These are phyloP conservation scores for Aspergillus sclerotioniger DNA, from an alignment of 495 filamentous ascomycete genomes.

Conservation along the genomic window DNA sequence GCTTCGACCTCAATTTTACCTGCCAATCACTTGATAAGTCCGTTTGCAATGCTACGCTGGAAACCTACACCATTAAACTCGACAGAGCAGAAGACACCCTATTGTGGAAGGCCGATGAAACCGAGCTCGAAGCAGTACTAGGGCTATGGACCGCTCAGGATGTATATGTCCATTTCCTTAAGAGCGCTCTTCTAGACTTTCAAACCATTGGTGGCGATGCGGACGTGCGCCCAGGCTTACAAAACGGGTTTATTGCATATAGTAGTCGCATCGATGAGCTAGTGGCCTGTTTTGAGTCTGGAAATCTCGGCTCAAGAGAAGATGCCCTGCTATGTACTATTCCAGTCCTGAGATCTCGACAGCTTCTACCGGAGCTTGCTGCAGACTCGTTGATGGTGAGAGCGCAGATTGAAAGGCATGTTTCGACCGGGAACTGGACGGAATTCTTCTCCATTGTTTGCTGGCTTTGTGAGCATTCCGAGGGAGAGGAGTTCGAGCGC, in stretches of 20 bases:
- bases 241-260: constrained; percentile 18
- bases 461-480: constrained; percentile 33
- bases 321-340: constrained; percentile 39
- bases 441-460: constrained; percentile 19
- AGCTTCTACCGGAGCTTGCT: constrained; percentile 27
- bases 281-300: constrained; percentile 23
- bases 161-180: constrained; percentile 35
- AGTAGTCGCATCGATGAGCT: constrained; percentile 27
- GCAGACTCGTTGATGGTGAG: constrained; percentile 21
- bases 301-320: constrained; percentile 30
- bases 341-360: constrained; percentile 21
- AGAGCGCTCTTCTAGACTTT: constrained; percentile 11
- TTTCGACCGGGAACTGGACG: constrained; percentile 23
- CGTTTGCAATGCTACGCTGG: not conserved
- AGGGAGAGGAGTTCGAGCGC: constrained; percentile 24
- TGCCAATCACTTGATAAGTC: constrained; percentile 15
- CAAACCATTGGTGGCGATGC: constrained; percentile 21
- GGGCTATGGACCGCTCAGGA: constrained; percentile 42
- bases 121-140: constrained; percentile 35
- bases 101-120: constrained; percentile 26
- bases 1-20: constrained; percentile 24
- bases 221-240: constrained; percentile 17
- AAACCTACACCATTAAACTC: constrained; percentile 21
- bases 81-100: constrained; percentile 26
- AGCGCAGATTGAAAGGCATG: constrained; percentile 12